Conservation (phyloP, 371 early-diverging fungal genomes). For the Entomophthora muscae region DNA sequence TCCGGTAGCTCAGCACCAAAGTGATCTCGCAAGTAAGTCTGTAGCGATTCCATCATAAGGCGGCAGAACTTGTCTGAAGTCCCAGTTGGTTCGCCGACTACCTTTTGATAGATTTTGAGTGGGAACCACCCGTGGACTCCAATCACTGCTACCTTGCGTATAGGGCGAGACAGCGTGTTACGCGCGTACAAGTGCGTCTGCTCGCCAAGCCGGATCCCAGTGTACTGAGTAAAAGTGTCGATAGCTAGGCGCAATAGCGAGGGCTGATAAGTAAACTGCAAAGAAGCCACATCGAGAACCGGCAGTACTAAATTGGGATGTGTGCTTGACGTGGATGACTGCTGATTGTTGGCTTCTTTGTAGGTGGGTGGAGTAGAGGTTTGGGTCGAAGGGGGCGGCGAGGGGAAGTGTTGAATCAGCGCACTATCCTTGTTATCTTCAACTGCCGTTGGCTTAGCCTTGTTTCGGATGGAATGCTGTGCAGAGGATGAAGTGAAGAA, state of each 20-base stretch:
- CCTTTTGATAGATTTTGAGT: slow-evolving; percentile 32
- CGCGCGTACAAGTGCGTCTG: neutral
- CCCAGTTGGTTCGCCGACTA: slow-evolving; percentile 84
- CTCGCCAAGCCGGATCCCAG: neutral
- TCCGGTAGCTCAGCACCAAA: slow-evolving; percentile 31
- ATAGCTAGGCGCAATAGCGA: neutral
- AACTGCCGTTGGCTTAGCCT: neutral
- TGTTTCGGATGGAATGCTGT: neutral
- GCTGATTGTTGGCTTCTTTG: neutral
- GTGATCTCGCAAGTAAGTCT: slow-evolving; percentile 26
- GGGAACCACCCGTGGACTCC: slow-evolving; percentile 90
- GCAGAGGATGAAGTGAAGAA: neutral
- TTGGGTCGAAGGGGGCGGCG: neutral
- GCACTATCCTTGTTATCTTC: neutral
- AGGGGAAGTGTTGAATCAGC: neutral
- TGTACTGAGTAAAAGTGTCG: neutral
- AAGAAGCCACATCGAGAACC: neutral
- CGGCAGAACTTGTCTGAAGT: slow-evolving; percentile 73
- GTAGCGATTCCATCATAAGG: slow-evolving; percentile 51
- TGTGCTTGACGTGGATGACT: neutral
- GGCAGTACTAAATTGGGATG: neutral
- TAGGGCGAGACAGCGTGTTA: neutral
- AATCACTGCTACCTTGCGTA: slow-evolving; percentile 32
- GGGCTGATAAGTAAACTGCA: neutral
- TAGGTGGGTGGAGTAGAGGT: neutral